phyloP scores from a whole-genome alignment of 2,329 filamentous ascomycete genomes.

The Colletotrichum incanum region DNA sequence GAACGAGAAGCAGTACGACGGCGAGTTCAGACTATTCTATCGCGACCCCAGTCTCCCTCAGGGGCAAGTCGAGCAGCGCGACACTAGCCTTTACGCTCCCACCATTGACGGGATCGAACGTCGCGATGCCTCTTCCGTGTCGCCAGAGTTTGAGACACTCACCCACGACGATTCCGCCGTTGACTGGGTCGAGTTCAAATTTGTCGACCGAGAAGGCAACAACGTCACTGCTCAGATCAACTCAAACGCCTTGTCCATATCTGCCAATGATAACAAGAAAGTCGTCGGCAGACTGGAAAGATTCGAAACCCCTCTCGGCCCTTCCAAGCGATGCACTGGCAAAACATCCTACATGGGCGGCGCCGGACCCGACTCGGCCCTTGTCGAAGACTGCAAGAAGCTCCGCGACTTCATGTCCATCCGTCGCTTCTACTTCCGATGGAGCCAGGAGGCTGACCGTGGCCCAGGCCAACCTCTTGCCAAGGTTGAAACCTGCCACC shows the following conservation, averaged over 20 bases:
- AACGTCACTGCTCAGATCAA: constrained; percentile 33
- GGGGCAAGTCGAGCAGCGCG: background rate
- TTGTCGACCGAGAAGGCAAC: constrained; percentile 3
- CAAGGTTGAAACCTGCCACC: constrained; percentile 29
- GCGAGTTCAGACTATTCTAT: constrained; percentile 36
- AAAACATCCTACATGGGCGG: constrained; percentile 18
- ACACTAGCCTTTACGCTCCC: background rate
- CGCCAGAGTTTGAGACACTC: background rate
- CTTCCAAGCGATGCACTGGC: constrained; percentile 30
- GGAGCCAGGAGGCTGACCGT: background rate
- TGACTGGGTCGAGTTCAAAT: constrained; percentile 9
- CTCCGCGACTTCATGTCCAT: constrained; percentile 22
- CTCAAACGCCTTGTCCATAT: background rate
- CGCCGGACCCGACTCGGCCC: constrained; percentile 23
- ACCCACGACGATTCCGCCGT: background rate
- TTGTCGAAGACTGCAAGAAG: constrained; percentile 28
- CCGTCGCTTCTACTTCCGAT: constrained; percentile 23
- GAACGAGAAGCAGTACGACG: background rate
- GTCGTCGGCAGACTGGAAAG: constrained; percentile 10
- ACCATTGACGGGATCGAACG: background rate
- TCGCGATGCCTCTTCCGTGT: background rate
- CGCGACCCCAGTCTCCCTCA: constrained; percentile 17
- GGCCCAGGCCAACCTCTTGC: constrained; percentile 15
- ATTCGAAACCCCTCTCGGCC: constrained; percentile 19
- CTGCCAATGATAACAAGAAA: background rate